Evolutionary conservation across 148 eudicot species (phyloP).

Genomic region (Cornus kousa): DNA sequence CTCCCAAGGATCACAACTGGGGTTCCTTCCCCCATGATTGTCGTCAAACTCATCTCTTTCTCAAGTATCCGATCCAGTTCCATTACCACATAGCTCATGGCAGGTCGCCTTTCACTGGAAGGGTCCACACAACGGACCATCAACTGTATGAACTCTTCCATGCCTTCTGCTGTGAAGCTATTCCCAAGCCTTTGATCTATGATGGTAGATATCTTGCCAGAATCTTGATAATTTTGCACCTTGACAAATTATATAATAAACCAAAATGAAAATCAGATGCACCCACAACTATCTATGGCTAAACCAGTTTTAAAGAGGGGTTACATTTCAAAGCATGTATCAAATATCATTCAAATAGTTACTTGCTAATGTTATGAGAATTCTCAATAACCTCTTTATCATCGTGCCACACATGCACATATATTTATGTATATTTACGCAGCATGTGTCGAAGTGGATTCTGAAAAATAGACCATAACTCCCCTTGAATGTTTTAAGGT

Average conservation of each 20-base stretch:
- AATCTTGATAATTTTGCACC: constrained; percentile 76
- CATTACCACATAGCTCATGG: constrained; percentile 57
- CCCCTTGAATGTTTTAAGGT: not conserved
- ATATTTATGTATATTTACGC: no score
- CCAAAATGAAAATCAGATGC: not conserved
- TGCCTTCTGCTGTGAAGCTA: constrained; percentile 83
- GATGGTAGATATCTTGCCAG: constrained; percentile 53
- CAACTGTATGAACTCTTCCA: constrained; percentile 83
- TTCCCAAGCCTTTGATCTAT: constrained; percentile 79
- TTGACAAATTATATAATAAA: constrained; percentile 18
- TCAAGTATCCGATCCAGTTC: constrained; percentile 92
- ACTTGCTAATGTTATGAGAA: not conserved
- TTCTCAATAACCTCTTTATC: no score
- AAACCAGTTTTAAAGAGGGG: not conserved
- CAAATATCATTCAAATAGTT: not conserved
- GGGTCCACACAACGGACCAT: constrained; percentile 65
- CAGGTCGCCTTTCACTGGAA: constrained; percentile 73
- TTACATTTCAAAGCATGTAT: not conserved
- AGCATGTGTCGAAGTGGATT: no score
- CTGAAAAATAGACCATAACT: no score
- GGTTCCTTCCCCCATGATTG: constrained; percentile 94
- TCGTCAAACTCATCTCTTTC: constrained; percentile 92
- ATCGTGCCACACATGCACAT: no score
- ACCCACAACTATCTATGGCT: not conserved
- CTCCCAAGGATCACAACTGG: constrained; percentile 96